Base-by-base conservation (phyloP, 331 rosid genomes). In the Malus hybrid region DNA sequence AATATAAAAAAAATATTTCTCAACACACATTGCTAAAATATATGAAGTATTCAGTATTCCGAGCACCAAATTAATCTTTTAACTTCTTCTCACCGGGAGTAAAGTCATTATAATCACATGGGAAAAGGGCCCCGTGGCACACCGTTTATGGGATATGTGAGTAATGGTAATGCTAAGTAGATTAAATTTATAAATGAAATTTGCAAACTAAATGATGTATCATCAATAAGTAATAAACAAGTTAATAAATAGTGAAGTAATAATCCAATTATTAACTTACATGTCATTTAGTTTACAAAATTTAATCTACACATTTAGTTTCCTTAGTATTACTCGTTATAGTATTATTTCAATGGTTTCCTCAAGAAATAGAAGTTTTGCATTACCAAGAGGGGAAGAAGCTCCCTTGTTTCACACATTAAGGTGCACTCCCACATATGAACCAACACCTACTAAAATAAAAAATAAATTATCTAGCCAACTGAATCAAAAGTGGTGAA, bases 21-120 rank as follows among this genome's bases (percentile, higher is more conserved):
- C 39, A 7, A 34, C 39, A 7, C 39, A 34, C 39, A 34, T 34
- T 34, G 42, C 10, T 36, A 36, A 36, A 36, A 34, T 33, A 33
- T 33, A 5, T 33, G 7, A 5, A 6, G 36, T 33, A 34, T 36
- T 36, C 42, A 36, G 10, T 2, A 36, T 36, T 36, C 10, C 10
- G 10, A 36, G 42, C 42, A 7, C 3, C 10, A 48, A 48, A 48
- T 48, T 48, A 48, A 75, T 71, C 71, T 69, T 79, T 80, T 68
- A 77, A 89, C 71, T 63, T 69, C 5, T 73, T 48, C 75, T 75
- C 77, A 67, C 80, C 55, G 70, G 78, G 79, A 83, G 82, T 79
- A 75, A 86, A 48, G 91, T 87, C 80, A 77, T 78, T 77, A 28
- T 44, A 65, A 70, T 76, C 89, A 86, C 92, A 87, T 87, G 95